Base-by-base conservation (phyloP, 2,329 filamentous ascomycete species). In the Geosmithia putterillii region DNA sequence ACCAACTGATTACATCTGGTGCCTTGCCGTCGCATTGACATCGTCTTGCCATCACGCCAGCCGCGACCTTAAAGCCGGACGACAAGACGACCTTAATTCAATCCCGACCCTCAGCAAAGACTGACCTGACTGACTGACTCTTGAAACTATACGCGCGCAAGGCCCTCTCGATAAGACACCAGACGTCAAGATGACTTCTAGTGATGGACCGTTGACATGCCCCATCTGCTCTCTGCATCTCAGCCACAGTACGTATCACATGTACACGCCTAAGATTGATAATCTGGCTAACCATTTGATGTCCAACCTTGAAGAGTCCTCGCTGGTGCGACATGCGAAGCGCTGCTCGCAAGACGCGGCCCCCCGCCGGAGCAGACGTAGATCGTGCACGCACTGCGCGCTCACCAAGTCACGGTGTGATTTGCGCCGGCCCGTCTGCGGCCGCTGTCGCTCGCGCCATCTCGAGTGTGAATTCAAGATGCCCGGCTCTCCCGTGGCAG, bases 341-440 rank as follows among this genome's bases (percentile, higher is more conserved):
- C 28, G 43, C 17, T 44, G 43, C 20, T 17, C n/a, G n/a, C 18
- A 39, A 21, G 32, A 32, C 7, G 19, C 37, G 7, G 34, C 22
- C 19, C 17, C 23, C 19, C 28, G 25, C 3, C 18, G 25, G 23
- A 25, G 23, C 10, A 41, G 43, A 7, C 43, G 37, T 19, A 44
- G 37, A 22, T 22, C 43, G n/a, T 44, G 43, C 28, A 17, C 12
- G n/a, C 9, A 22, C 10, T 44, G 43, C 25, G 38, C 21, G 7
- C 22, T 15, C 6, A 35, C 38, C 22, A 44, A 44, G 38, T 20
- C 37, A 6, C 23, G 43, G 18, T 44, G 43, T 22, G 43, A 44
- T 25, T 38, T 41, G 17, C 18, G 22, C 6, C 38, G 37, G n/a
- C 43, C 43, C 9, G 25, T 22, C 10, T 44, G 43, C 19, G 39